Conservation (phyloP, 345 rosid species). For the Mercurialis annua region DNA sequence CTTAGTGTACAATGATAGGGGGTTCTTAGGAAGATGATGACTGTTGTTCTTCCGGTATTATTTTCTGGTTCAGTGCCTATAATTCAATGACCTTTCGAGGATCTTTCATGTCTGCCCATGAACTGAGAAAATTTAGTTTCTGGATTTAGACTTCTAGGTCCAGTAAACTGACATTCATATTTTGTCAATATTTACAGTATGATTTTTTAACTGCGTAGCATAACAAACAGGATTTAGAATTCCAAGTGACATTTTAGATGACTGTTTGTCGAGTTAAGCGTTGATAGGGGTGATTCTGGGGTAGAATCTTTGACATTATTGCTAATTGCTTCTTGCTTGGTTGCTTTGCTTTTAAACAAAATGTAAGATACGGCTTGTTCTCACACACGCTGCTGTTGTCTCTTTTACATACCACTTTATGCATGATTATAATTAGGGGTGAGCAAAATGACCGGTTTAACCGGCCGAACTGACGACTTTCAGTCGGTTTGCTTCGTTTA, state of each 20-base stretch:
- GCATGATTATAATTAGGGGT: too few relatives aligned
- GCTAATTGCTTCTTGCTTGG: not conserved
- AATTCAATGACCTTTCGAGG: constrained; percentile 12
- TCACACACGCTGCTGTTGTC: too few relatives aligned
- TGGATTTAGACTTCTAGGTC: not conserved
- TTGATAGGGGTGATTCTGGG: not conserved
- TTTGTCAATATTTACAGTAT: not conserved
- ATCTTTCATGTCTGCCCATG: constrained; percentile 12
- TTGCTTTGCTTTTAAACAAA: not conserved
- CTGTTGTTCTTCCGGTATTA: constrained; percentile 7
- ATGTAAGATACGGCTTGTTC: too few relatives aligned
- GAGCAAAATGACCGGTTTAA: too few relatives aligned
- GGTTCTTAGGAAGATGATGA: constrained; percentile 14
- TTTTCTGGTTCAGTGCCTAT: constrained; percentile 6
- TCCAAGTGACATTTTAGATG: not conserved
- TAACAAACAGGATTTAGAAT: not conserved
- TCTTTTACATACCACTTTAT: too few relatives aligned
- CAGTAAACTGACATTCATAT: not conserved
- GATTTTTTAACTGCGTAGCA: not conserved
- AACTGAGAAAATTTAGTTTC: not conserved
- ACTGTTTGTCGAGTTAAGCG: not conserved
- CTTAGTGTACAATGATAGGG: constrained; percentile 26
- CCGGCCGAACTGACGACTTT: too few relatives aligned
- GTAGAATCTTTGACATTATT: not conserved
- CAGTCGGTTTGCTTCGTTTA: too few relatives aligned